Base-by-base conservation (phyloP, 495 filamentous ascomycete genomes). In the Aspergillus sparsus region DNA sequence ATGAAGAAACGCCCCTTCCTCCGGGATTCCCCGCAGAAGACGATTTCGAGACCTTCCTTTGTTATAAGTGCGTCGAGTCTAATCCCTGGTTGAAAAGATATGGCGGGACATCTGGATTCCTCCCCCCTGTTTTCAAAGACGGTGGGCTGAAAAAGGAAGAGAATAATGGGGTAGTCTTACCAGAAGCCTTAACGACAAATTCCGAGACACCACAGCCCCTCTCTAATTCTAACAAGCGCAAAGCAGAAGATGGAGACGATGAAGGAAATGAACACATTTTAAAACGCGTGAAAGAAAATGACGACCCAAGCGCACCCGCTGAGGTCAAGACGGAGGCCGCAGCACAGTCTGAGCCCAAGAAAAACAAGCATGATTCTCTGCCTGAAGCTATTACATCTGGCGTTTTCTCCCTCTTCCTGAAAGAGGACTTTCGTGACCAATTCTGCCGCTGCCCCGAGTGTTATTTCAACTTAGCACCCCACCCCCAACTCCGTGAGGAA, bases 1-100 rank as follows among this genome's bases (percentile, higher is more conserved):
- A 85, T 6, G 83, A 83, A 7, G 83, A 84, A 46, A 71, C 77
- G 0, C 86, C 87, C 5, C 73, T 89, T 12, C 92, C 92, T 3
- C 88, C 89, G 2, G 90, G 91, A 5, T 98, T 98, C 64, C 94
- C 94, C 2, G 77, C 79, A 0, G 93, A 97, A 62, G 90, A 97
- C 18, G 85, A 88, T 50, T 98, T 97, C 65, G 89, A 93, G 9
- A 82, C 84, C 32, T 89, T 97, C 66, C 83, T 99, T 49, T 99
- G 95, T 77, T 96, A 92, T 79, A 92, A 95, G 69, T 99, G 95
- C 65, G 80, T 94, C 35, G 88, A 93, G 27, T 85, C 90, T 0
- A 85, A 90, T 66, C 92, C 92, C 0, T 99, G 93, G 94, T 86
- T 99, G 65, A 94, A 92, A 75, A 75, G 80, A 57, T 98, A 97